These are phyloP conservation scores for Lipomyces mesembrius DNA, from an alignment of 805 yeast species.

Conservation along the genomic window DNA sequence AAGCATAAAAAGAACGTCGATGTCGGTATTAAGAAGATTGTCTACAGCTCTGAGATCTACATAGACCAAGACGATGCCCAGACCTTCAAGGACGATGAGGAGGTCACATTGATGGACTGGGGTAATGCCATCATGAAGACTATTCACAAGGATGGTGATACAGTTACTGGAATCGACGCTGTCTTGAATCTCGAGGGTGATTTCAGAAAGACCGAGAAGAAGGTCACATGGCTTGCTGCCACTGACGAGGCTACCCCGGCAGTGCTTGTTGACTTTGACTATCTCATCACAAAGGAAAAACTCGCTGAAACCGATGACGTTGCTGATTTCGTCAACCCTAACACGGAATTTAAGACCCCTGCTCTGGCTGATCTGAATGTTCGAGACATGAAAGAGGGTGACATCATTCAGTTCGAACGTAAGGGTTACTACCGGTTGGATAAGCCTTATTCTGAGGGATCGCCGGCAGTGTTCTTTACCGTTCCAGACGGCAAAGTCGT, in stretches of 20 bases:
- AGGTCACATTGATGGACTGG: conserved; percentile 98
- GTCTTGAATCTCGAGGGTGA: conserved; percentile 91
- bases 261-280: conserved; percentile 89
- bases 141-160: conserved; percentile 62
- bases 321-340: conserved; percentile 86
- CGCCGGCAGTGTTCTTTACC: conserved; percentile 79
- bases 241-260: conserved; percentile 72
- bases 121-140: conserved; percentile 85
- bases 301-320: conserved; percentile 92
- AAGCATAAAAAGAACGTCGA: conserved; percentile 95
- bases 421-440: conserved; percentile 94
- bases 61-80: conserved; percentile 86
- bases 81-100: conserved; percentile 81
- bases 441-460: conserved; percentile 55
- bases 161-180: conserved; percentile 69
- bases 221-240: conserved; percentile 91
- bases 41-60: conserved; percentile 64
- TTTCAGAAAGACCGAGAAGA: conserved; percentile 93
- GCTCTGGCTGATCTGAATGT: conserved; percentile 85
- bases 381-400: conserved; percentile 77
- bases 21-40: conserved; percentile 81
- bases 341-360: conserved; percentile 78
- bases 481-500: conserved; percentile 94
- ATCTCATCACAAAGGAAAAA: conserved; percentile 91
- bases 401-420: conserved; percentile 92